Evolutionary conservation across 169 alveolate species (phyloP), one percentile per base, ranked within the genome.

Genomic region (Plasmodium vivax): DNA sequence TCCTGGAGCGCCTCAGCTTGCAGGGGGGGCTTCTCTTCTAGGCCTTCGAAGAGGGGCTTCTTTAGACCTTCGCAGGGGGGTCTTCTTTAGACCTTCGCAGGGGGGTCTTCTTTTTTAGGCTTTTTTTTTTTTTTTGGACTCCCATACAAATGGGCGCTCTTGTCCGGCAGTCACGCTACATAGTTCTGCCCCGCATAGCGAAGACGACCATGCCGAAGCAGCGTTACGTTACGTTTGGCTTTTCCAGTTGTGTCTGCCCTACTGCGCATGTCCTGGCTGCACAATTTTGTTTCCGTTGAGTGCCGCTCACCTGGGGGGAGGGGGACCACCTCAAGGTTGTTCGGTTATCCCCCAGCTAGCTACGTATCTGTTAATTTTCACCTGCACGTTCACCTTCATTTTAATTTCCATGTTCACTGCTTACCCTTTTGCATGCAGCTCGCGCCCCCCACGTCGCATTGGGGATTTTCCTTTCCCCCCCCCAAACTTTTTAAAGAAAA

Each of bases 21-120:
- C 94, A 90, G 32, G 94, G 94, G 16, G 80, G 80, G 73, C 75
- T 90, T 43, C 51, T 90, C 23, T 88, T 56, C 68, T 88, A 88
- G 36, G 72, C 54, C 51, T 83, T 58, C 16, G 58, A 41, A 38
- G 45, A 38, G 45, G 45, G 45, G 6, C 36, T 10, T 51, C 36
- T 47, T 47, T 8, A 16, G 32, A 27, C 36, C 23, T 9, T 51
- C n/a, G n/a, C n/a, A n/a, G n/a, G n/a, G n/a, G n/a, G n/a, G n/a
- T n/a, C n/a, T n/a, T n/a, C n/a, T 30, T 23, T 23, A 9, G 54
- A 30, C 27, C 10, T 45, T n/a, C 4, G 8, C 27, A 38, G 45
- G 7, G 8, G 8, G 2, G 1, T 34, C 1, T 16, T 54, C 3
- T n/a, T 3, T 56, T 56, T 56, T 56, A 1, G 1, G 7, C 6